These are phyloP conservation scores for Mimosa pudica DNA, from an alignment of 306 rosid genomes.

Conservation along the genomic window DNA sequence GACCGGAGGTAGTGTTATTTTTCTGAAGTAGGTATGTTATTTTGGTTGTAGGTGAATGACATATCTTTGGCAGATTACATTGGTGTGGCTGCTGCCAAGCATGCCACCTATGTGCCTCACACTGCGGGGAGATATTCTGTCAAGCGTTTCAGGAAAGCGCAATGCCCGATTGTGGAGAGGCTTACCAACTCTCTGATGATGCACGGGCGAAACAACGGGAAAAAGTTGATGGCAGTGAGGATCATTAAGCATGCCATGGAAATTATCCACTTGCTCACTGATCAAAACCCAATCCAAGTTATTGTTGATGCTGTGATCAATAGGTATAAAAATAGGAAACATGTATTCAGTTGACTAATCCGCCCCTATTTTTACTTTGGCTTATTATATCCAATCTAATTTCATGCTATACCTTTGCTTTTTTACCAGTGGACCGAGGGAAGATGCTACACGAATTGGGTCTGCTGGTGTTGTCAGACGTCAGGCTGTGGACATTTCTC, in stretches of 20 bases:
- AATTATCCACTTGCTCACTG: slow-evolving; percentile 46
- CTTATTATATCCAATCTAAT: background rate
- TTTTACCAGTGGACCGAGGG: slow-evolving; percentile 56
- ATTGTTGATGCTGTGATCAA: slow-evolving; percentile 43
- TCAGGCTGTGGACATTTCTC: slow-evolving; percentile 64
- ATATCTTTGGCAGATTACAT: slow-evolving; percentile 38
- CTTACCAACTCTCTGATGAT: slow-evolving; percentile 47
- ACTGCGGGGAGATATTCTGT: slow-evolving; percentile 46
- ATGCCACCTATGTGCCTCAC: slow-evolving; percentile 43
- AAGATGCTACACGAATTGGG: slow-evolving; percentile 63
- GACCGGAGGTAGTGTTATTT: too few relatives aligned
- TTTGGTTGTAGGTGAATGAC: slow-evolving; percentile 35
- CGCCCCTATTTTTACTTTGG: background rate
- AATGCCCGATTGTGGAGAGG: slow-evolving; percentile 47
- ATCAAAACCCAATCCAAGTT: slow-evolving; percentile 43
- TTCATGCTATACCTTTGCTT: background rate
- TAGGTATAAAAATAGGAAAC: slow-evolving; percentile 31
- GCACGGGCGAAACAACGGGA: slow-evolving; percentile 44
- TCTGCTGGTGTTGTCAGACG: slow-evolving; percentile 64
- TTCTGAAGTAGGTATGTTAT: too few relatives aligned
- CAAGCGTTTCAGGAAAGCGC: slow-evolving; percentile 46
- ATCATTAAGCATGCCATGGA: slow-evolving; percentile 44
- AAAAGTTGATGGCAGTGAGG: slow-evolving; percentile 44
- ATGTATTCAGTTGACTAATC: background rate
- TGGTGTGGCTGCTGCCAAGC: slow-evolving; percentile 40